phyloP scores from a whole-genome alignment of 148 eudicot genomes.

The Dysphania ambrosioides region DNA sequence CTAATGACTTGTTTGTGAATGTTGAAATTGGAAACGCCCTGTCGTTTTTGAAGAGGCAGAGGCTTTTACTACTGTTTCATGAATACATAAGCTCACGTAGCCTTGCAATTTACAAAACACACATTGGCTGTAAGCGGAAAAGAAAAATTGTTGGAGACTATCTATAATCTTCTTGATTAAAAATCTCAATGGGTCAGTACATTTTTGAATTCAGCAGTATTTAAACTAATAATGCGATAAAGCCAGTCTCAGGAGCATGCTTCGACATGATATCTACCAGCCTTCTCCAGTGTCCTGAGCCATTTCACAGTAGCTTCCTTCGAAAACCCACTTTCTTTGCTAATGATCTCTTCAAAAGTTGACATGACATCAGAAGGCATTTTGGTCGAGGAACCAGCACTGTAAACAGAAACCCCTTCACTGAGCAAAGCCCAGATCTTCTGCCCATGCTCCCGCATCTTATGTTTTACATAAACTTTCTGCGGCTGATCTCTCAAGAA shows the following conservation, averaged over 20 bases:
- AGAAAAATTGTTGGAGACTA: too few relatives aligned
- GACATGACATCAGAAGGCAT: conserved; percentile 83
- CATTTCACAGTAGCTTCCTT: conserved; percentile 66
- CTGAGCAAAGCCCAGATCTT: conserved; percentile 59
- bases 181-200: not conserved
- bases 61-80: too few relatives aligned
- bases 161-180: not conserved
- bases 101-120: too few relatives aligned
- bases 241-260: conserved; percentile 49
- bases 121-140: too few relatives aligned
- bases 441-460: conserved; percentile 58
- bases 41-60: too few relatives aligned
- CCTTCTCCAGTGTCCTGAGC: conserved; percentile 77
- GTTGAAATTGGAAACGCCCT: too few relatives aligned
- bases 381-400: conserved; percentile 83
- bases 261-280: conserved; percentile 88
- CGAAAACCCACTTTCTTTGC: conserved; percentile 55
- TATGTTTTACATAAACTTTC: conserved; percentile 89
- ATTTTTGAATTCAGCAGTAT: not conserved
- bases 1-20: too few relatives aligned
- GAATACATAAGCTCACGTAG: too few relatives aligned
- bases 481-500: conserved; percentile 79
- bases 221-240: not conserved
- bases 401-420: conserved; percentile 66
- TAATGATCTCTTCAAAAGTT: conserved; percentile 71